Base-by-base conservation (phyloP, 176 grass and related monocot genomes). In the Raddia guianensis region DNA sequence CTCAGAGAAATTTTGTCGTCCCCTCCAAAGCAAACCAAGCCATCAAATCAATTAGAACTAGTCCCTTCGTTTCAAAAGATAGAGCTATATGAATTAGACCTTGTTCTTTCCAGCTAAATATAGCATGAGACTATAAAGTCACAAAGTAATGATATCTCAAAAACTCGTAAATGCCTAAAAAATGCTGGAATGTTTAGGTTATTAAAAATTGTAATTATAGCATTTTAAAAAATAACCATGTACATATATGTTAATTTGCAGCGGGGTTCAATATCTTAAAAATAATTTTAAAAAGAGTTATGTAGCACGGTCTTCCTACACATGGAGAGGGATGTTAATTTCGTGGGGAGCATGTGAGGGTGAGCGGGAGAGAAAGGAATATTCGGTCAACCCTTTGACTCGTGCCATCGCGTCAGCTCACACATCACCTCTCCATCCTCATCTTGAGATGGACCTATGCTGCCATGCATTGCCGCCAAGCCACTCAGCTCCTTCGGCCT, bases 381-480 rank as follows among this genome's bases (percentile, higher is more conserved):
- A 77, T 50, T 56, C 32, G 66, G 77, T 89, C 77, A 89, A 85
- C 72, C 12, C 43, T 63, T 89, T 85, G 87, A 89, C 87, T 50
- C 78, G 13, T 72, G 72, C 47, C 72, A n/a, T 67, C 7, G 6
- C 73, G 87, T 90, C 67, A 90, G 13, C 83, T 54, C 78, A 78
- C 68, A 86, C 63, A 53, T 86, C 71, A 81, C n/a, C 3, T 3
- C 18, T 66, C 32, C 50, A 27, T 49, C 42, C 9, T 21, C 49
- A 57, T 20, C 68, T 46, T 21, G 3, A 4, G 7, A 1, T 78
- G 57, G 65, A 35, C 14, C 66, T 69, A 27, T 59, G 16, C n/a
- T 15, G 6, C 27, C 27, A 40, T 40, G 37, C 37, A 40, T 27
- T 27, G 37, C 34, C 3, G 3, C n/a, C 59, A 13, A 13, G 20